Percentiles rank a stretch among this genome's conserved stretches.
phyloP scores from a whole-genome alignment of 116 monocot genomes.

The Trichopus zeylanicus region DNA sequence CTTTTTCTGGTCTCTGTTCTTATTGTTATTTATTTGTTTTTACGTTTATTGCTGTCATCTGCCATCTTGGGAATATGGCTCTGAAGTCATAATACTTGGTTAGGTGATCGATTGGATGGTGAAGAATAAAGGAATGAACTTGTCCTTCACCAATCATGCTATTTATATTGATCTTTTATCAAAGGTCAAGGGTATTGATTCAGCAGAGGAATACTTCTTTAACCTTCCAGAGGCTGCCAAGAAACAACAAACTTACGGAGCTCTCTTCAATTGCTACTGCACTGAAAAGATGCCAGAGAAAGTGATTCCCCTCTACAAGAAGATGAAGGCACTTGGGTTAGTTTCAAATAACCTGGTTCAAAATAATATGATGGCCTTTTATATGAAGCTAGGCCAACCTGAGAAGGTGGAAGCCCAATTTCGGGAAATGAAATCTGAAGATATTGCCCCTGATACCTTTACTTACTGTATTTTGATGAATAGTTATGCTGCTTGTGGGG shows the following conservation, averaged over 20 bases:
- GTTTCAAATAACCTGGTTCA: constrained; percentile 16
- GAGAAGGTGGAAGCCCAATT: constrained; percentile 19
- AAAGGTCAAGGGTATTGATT: constrained; percentile 28
- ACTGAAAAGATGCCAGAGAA: constrained; percentile 21
- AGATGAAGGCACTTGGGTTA: constrained; percentile 34
- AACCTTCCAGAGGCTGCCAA: constrained; percentile 20
- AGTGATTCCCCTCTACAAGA: constrained; percentile 19
- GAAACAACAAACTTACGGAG: constrained; percentile 29
- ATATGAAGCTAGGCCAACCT: constrained; percentile 35
- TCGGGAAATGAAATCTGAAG: constrained; percentile 26
- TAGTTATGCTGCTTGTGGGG: constrained; percentile 24
- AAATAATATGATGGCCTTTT: constrained; percentile 38
- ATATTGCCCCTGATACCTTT: constrained; percentile 22
- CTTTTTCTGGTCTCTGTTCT: no score
- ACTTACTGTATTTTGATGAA: constrained; percentile 35
- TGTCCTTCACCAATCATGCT: constrained; percentile 20
- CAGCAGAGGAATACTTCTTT: constrained; percentile 34
- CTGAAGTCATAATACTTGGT: background rate
- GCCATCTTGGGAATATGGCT: background rate
- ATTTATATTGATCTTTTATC: constrained; percentile 32
- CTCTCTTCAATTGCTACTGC: constrained; percentile 35
- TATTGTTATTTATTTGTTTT: background rate
- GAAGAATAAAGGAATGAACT: constrained; percentile 18
- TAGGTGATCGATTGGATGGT: constrained; percentile 56
- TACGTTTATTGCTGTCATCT: background rate